phyloP scores from a whole-genome alignment of 2,329 filamentous ascomycete species.

The Chaetoscypha palmicola region DNA sequence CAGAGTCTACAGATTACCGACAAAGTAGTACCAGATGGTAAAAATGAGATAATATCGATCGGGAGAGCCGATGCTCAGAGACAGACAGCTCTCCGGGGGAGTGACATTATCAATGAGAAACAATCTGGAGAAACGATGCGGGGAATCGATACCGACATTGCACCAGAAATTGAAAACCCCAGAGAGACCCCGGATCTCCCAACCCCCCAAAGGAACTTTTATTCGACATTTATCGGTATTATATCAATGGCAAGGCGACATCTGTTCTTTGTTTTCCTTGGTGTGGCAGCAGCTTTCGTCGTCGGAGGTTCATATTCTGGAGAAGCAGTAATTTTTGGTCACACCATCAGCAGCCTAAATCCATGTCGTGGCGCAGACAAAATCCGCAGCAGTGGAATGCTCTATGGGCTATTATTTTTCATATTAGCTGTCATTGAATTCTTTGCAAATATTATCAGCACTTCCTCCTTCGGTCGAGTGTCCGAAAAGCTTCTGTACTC shows the following conservation, averaged over 20 bases:
- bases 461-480: conserved; percentile 44
- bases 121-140: not conserved
- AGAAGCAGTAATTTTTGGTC: conserved; percentile 50
- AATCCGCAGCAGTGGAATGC: conserved; percentile 27
- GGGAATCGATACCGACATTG: not conserved
- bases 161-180: not conserved
- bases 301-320: conserved; percentile 48
- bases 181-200: not conserved
- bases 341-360: conserved; percentile 44
- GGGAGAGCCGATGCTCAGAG: not conserved
- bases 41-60: not conserved
- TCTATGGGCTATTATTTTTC: conserved; percentile 40
- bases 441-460: conserved; percentile 54
- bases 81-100: not conserved
- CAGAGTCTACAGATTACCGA: conserved; percentile 1
- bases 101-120: not conserved
- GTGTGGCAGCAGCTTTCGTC: conserved; percentile 41
- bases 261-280: conserved; percentile 26
- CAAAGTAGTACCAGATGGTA: not conserved
- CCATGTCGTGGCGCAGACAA: conserved; percentile 32
- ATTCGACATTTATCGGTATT: not conserved
- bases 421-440: conserved; percentile 49
- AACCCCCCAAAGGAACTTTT: not conserved
- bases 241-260: conserved; percentile 6
- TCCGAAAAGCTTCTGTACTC: conserved; percentile 60